These are phyloP conservation scores for Fraxinus greggii DNA, from an alignment of 305 asterid species.

Conservation along the genomic window DNA sequence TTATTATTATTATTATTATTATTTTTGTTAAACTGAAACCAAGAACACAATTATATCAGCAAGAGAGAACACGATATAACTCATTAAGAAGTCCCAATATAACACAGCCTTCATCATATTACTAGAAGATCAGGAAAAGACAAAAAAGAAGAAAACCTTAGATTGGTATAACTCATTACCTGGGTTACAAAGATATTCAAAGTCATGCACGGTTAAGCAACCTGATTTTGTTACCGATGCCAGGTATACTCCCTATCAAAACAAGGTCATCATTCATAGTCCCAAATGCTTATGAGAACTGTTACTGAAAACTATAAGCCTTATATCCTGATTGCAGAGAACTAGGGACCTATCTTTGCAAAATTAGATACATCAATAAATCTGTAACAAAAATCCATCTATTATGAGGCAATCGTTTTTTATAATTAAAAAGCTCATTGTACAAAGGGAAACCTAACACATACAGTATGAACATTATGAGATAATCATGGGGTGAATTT, in stretches of 20 bases:
- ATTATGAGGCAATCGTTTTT: background rate
- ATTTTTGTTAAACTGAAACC: too few relatives aligned
- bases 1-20: too few relatives aligned
- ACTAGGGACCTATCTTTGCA: background rate
- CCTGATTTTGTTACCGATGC: constrained; percentile 88
- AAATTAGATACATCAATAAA: background rate
- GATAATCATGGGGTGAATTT: background rate
- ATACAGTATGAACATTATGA: background rate
- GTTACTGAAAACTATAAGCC: constrained; percentile 1
- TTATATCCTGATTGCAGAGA: background rate
- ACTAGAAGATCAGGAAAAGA: constrained; percentile 8
- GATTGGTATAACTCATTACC: constrained; percentile 45
- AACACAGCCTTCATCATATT: constrained; percentile 16
- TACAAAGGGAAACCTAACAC: background rate
- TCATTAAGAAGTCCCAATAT: background rate
- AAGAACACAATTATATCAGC: background rate
- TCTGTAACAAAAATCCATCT: background rate
- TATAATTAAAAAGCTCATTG: background rate
- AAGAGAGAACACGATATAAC: background rate
- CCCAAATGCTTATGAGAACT: constrained; percentile 8
- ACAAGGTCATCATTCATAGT: constrained; percentile 20
- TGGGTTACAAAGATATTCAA: constrained; percentile 55
- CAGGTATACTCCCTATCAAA: constrained; percentile 76
- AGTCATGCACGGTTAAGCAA: constrained; percentile 91
- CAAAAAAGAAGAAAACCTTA: background rate